Evolutionary conservation across 345 rosid genomes (phyloP).

Genomic region (Bruguiera sexangula): DNA sequence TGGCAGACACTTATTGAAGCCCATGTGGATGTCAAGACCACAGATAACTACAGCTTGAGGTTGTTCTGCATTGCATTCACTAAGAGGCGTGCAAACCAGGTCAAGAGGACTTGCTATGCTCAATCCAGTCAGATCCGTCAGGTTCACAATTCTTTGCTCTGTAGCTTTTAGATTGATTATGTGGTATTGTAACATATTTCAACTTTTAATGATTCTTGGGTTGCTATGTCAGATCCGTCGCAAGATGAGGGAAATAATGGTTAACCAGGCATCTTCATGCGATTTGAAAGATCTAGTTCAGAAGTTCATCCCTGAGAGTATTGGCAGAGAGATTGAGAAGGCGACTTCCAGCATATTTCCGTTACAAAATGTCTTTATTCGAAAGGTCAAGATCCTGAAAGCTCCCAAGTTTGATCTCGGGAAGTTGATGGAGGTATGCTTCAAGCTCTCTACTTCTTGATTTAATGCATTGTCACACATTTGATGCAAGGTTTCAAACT

Average conservation of each 20-base stretch:
- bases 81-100: conserved; percentile 32
- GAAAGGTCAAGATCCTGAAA: conserved; percentile 32
- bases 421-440: conserved; percentile 31
- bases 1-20: conserved; percentile 35
- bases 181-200: not conserved
- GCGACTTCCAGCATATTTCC: conserved; percentile 26
- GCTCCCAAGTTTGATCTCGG: conserved; percentile 36
- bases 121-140: conserved; percentile 32
- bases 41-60: conserved; percentile 28
- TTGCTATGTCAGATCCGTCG: conserved; percentile 21
- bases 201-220: not conserved
- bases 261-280: conserved; percentile 24
- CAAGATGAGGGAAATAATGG: conserved; percentile 35
- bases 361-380: conserved; percentile 26
- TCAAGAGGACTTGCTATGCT: conserved; percentile 33
- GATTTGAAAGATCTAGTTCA: conserved; percentile 28
- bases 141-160: conserved; percentile 1
- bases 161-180: not conserved
- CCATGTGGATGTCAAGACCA: conserved; percentile 33
- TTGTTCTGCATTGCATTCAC: conserved; percentile 31
- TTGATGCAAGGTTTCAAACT: not conserved
- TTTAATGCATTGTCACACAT: not conserved
- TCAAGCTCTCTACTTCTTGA: not conserved
- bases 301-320: conserved; percentile 27
- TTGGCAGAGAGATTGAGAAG: conserved; percentile 32